Conservation (phyloP, 2,329 filamentous ascomycete species). For the Cordyceps fumosorosea region DNA sequence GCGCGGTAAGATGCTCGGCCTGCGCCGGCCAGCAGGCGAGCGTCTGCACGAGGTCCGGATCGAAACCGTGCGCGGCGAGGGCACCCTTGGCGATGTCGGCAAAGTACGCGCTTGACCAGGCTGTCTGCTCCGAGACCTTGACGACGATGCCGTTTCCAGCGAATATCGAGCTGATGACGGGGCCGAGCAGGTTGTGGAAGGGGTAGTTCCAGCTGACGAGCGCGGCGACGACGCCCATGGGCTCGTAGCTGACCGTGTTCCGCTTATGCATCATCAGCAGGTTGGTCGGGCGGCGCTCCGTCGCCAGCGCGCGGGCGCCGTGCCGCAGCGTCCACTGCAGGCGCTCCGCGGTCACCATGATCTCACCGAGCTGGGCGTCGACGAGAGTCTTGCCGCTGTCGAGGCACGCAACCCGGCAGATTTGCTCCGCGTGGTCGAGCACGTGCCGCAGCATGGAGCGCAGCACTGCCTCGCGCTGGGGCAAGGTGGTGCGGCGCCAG, state of each 20-base stretch:
- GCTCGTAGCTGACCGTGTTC: conserved; percentile 86
- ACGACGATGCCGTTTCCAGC: conserved; percentile 86
- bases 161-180: conserved; percentile 85
- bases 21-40: conserved; percentile 83
- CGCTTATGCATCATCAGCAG: conserved; percentile 93
- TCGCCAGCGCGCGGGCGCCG: conserved; percentile 71
- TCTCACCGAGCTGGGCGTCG: conserved; percentile 89
- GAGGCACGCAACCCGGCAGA: conserved; percentile 77
- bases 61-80: conserved; percentile 74
- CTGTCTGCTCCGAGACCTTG: conserved; percentile 92
- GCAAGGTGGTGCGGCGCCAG: conserved; percentile 76
- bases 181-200: conserved; percentile 91
- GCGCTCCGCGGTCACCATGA: conserved; percentile 89
- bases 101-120: conserved; percentile 86
- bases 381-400: conserved; percentile 96
- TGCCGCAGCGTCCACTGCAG: conserved; percentile 89
- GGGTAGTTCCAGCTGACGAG: conserved; percentile 97
- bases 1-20: conserved; percentile 75
- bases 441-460: conserved; percentile 75
- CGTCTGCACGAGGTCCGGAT: conserved; percentile 73
- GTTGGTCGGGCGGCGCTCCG: conserved; percentile 74
- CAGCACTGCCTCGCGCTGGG: conserved; percentile 70
- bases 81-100: conserved; percentile 70
- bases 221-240: conserved; percentile 84
- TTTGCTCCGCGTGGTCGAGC: conserved; percentile 80